Evolutionary conservation across 1,284 basidiomycete genomes (phyloP).

Genomic region (Sporisorium graminicola): DNA sequence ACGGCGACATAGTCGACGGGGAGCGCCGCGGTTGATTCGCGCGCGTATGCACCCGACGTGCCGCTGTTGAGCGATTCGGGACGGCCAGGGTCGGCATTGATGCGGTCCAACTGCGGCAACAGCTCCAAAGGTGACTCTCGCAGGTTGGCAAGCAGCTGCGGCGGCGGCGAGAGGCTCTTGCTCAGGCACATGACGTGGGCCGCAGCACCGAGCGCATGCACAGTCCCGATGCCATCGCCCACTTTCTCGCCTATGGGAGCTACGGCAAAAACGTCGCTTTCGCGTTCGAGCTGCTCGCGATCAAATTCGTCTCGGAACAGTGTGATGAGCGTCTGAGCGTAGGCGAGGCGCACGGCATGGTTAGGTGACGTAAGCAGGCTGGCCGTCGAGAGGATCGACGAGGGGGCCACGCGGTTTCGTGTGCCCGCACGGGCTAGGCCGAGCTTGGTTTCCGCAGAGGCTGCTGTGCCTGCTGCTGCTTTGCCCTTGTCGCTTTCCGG

Average conservation of each 20-base stretch:
- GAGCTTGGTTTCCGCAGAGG: constrained; percentile 25
- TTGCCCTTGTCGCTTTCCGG: constrained; percentile 48
- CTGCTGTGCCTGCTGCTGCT: constrained; percentile 15
- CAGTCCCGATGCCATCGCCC: constrained; percentile 49
- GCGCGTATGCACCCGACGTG: constrained; percentile 10
- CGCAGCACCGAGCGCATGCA: constrained; percentile 61
- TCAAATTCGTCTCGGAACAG: constrained; percentile 56
- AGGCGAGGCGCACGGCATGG: constrained; percentile 57
- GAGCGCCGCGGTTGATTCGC: constrained; percentile 64
- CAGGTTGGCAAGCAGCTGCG: constrained; percentile 24
- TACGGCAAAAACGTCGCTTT: constrained; percentile 31
- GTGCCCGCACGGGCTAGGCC: constrained; percentile 50
- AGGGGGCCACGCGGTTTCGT: constrained; percentile 53
- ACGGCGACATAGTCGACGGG: constrained; percentile 84
- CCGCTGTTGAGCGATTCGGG: constrained; percentile 37
- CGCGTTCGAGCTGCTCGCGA: constrained; percentile 29
- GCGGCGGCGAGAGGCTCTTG: constrained; percentile 56
- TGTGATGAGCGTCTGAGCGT: constrained; percentile 57
- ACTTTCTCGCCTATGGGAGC: constrained; percentile 41
- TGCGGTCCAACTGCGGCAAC: constrained; percentile 73
- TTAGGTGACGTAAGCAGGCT: constrained; percentile 56
- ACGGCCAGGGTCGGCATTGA: constrained; percentile 68
- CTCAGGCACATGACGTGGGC: constrained; percentile 56
- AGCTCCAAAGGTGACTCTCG: constrained; percentile 69
- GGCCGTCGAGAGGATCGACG: constrained; percentile 48